These are phyloP conservation scores for Hymenoscyphus linearis DNA, from an alignment of 2,329 filamentous ascomycete genomes.

Conservation along the genomic window DNA sequence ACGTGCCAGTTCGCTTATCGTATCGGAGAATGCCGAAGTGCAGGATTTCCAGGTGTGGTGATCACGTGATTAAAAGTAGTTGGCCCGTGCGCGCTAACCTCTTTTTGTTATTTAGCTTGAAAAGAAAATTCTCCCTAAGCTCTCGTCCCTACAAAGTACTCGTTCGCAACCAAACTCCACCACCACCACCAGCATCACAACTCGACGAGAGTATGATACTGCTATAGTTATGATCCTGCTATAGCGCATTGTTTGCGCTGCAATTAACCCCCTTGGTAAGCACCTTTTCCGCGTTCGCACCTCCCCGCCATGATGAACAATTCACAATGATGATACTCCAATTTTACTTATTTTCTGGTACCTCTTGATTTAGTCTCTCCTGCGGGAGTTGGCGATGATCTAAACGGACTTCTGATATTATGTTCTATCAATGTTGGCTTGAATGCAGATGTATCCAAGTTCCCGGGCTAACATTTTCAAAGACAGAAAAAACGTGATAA, in stretches of 20 bases:
- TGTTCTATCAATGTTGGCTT: conserved; percentile 6
- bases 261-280: conserved; percentile 13
- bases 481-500: background rate
- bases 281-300: conserved; percentile 1
- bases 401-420: conserved; percentile 26
- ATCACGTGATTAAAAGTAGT: background rate
- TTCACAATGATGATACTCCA: conserved; percentile 65
- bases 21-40: no score
- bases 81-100: background rate
- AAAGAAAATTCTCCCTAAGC: background rate
- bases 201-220: background rate
- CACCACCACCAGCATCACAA: background rate
- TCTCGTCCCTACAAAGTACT: background rate
- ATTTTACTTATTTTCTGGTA: conserved; percentile 74
- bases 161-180: background rate
- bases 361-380: conserved; percentile 77
- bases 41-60: no score
- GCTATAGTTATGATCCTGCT: background rate
- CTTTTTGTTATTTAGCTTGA: background rate
- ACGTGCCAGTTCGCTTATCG: no score
- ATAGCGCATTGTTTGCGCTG: background rate
- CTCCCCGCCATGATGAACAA: conserved; percentile 7
- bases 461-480: background rate
- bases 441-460: background rate
- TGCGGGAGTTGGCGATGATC: conserved; percentile 23